Evolutionary conservation across 225 moss, liverwort and hornwort genomes (phyloP).

Genomic region (Pleurozium schreberi): DNA sequence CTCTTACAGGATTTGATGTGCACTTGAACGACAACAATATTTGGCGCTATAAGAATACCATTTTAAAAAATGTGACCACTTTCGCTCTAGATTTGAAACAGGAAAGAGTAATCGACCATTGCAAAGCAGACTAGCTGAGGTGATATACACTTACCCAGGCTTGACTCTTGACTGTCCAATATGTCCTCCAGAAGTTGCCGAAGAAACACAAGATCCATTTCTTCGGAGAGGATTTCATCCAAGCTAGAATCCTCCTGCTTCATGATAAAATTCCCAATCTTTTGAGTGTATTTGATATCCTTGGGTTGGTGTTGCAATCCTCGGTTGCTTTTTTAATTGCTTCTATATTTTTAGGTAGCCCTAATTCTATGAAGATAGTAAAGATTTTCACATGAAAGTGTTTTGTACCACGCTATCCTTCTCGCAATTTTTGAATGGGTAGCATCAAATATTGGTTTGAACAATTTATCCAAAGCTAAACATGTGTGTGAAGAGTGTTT

Average conservation of each 20-base stretch:
- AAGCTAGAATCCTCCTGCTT: neutral
- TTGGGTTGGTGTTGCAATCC: neutral
- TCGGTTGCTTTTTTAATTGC: neutral
- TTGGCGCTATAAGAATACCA: neutral
- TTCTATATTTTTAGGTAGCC: too few species aligned
- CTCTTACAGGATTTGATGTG: neutral
- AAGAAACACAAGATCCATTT: neutral
- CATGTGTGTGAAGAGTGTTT: too few species aligned
- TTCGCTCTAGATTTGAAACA: neutral
- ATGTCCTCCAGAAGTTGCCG: neutral
- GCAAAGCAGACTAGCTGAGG: neutral
- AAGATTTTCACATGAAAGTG: too few species aligned
- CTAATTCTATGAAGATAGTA: too few species aligned
- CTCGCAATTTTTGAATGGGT: too few species aligned
- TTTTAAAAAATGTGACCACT: neutral
- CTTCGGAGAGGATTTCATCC: neutral
- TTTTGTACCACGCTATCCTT: too few species aligned
- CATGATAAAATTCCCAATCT: neutral
- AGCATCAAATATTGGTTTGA: too few species aligned
- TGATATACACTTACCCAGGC: neutral
- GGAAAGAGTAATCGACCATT: neutral
- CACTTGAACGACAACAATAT: neutral
- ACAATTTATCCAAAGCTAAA: too few species aligned
- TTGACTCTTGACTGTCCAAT: neutral
- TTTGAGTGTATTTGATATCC: neutral